These are phyloP conservation scores for Aspergillus taichungensis DNA, from an alignment of 495 filamentous ascomycete genomes.

Conservation along the genomic window DNA sequence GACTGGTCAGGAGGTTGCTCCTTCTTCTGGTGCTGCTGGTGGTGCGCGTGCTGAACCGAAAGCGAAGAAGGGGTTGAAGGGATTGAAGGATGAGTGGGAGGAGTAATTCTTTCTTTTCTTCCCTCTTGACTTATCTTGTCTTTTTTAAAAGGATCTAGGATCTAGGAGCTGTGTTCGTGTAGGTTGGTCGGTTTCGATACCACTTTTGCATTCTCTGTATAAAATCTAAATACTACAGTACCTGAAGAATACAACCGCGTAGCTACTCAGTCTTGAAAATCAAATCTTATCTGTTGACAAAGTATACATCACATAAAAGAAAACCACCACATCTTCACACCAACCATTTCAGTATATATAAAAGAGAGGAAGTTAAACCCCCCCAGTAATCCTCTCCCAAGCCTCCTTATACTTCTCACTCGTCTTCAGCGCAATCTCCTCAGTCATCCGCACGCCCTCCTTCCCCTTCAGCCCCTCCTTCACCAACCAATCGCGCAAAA, in stretches of 20 bases:
- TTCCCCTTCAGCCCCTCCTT: slow-evolving; percentile 60
- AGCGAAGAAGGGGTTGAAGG: slow-evolving; percentile 27
- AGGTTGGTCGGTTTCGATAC: too few species aligned
- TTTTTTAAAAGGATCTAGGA: neutral
- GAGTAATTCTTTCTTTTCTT: slow-evolving; percentile 16
- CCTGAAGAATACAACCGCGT: neutral
- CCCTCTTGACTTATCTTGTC: neutral
- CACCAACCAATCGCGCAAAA: slow-evolving; percentile 77
- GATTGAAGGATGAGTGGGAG: slow-evolving; percentile 31
- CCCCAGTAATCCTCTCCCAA: slow-evolving; percentile 61
- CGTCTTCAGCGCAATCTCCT: slow-evolving; percentile 56
- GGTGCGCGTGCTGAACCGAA: slow-evolving; percentile 3
- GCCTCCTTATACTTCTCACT: slow-evolving; percentile 58
- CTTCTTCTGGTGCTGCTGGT: neutral
- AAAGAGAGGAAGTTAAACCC: neutral
- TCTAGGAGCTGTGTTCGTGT: too few species aligned
- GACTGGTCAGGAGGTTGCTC: neutral
- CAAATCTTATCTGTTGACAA: neutral
- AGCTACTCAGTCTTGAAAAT: neutral
- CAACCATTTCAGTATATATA: neutral
- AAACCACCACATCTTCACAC: neutral
- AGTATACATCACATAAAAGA: too few species aligned
- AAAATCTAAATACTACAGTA: neutral
- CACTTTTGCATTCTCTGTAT: too few species aligned
- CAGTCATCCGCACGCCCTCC: slow-evolving; percentile 56